A percentile compares a stretch with the other conserved stretches of the same genome.
phyloP scores from a whole-genome alignment of 495 filamentous ascomycete species.

The Aspergillus mulundensis region DNA sequence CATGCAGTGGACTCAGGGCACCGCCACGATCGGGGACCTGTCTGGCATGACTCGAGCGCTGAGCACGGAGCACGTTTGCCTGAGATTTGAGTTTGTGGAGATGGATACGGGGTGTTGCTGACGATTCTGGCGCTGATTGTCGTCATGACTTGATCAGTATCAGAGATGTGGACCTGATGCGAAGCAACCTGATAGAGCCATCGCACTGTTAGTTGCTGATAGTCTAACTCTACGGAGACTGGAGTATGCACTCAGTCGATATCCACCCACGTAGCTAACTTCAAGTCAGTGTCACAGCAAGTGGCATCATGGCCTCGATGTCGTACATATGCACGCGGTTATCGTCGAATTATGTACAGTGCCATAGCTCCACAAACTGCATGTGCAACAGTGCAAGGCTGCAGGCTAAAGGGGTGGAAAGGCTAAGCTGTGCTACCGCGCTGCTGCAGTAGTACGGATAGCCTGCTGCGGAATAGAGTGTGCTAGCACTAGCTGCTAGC shows the following conservation, averaged over 20 bases:
- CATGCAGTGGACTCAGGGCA: background rate
- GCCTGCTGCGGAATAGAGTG: background rate
- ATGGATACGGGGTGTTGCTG: background rate
- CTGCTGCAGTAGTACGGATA: background rate
- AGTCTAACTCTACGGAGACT: no score
- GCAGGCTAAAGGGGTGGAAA: background rate
- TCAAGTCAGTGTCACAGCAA: background rate
- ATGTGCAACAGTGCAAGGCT: background rate
- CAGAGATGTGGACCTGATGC: background rate
- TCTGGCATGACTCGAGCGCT: background rate
- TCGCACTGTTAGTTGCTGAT: background rate
- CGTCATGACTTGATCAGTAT: background rate
- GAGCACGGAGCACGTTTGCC: background rate
- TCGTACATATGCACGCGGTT: slow-evolving; percentile 18
- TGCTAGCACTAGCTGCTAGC: background rate
- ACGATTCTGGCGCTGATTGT: background rate
- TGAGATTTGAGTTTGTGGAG: background rate
- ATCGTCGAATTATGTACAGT: slow-evolving; percentile 15
- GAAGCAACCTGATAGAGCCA: background rate
- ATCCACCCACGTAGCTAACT: background rate
- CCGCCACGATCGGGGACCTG: background rate
- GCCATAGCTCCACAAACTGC: slow-evolving; percentile 6
- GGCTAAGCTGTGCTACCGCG: background rate
- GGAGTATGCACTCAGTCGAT: background rate
- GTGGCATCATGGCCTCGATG: slow-evolving; percentile 1